Evolutionary conservation across 176 grass and related monocot genomes (phyloP).

Genomic region (Carex cristatella): DNA sequence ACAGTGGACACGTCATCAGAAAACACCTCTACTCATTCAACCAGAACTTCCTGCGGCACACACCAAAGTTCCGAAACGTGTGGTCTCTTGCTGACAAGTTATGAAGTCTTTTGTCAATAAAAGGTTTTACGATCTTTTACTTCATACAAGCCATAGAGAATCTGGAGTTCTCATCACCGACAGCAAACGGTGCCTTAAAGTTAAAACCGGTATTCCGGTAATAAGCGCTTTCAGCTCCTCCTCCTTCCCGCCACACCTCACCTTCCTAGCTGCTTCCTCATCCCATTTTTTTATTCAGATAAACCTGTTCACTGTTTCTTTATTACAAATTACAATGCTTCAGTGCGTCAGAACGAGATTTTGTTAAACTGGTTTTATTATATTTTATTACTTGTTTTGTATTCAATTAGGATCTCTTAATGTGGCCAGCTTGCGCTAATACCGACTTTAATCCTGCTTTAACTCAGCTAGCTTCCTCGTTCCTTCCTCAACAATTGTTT

Average conservation of each 20-base stretch:
- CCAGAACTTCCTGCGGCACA: not conserved
- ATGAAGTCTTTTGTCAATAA: no score
- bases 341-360: not conserved
- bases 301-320: not conserved
- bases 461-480: slow-evolving; percentile 20
- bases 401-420: slow-evolving; percentile 12
- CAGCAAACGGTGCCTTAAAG: not conserved
- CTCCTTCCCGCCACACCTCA: not conserved
- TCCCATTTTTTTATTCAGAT: not conserved
- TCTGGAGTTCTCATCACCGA: not conserved
- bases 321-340: not conserved
- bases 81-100: not conserved
- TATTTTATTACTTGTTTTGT: not conserved
- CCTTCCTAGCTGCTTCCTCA: slow-evolving; percentile 14
- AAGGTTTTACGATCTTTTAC: not conserved
- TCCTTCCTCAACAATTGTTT: slow-evolving; percentile 15
- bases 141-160: not conserved
- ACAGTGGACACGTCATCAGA: not conserved
- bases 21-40: not conserved
- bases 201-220: not conserved
- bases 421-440: slow-evolving; percentile 12
- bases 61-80: not conserved
- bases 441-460: not conserved
- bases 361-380: slow-evolving; percentile 13
- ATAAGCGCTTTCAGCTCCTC: not conserved